A percentile compares a stretch with the other conserved stretches of the same genome.
phyloP scores from a whole-genome alignment of 805 yeast genomes.

The Ogataea polymorpha region DNA sequence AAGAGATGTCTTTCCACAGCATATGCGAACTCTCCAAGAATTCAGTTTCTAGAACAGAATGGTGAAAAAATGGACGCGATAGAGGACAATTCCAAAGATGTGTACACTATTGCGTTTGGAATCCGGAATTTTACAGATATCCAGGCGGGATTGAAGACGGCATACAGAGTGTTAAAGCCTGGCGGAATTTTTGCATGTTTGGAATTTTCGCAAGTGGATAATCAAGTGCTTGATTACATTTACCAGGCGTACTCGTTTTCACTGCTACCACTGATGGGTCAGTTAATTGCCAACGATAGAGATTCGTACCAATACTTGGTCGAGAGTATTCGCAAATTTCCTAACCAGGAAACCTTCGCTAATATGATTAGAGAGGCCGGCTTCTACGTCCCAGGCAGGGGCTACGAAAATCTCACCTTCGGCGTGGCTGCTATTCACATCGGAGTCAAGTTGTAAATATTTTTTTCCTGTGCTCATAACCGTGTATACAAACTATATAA shows the following conservation, averaged over 20 bases:
- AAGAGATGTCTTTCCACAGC: conserved; percentile 57
- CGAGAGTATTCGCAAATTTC: conserved; percentile 89
- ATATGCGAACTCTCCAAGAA: conserved; percentile 68
- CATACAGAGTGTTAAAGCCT: conserved; percentile 91
- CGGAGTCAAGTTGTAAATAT: conserved; percentile 74
- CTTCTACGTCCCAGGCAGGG: conserved; percentile 82
- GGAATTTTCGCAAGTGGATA: conserved; percentile 90
- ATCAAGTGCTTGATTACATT: conserved; percentile 65
- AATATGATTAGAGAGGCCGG: conserved; percentile 94
- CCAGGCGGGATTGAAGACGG: conserved; percentile 92
- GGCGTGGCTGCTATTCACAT: conserved; percentile 96
- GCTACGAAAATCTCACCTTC: conserved; percentile 90
- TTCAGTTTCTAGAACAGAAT: conserved; percentile 82
- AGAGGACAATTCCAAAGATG: conserved; percentile 84
- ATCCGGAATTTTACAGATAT: conserved; percentile 94
- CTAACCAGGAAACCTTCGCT: conserved; percentile 87
- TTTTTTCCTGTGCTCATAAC: conserved; percentile 5
- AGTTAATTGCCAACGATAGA: conserved; percentile 89
- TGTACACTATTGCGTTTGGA: conserved; percentile 96
- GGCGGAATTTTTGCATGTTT: conserved; percentile 97
- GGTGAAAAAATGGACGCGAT: conserved; percentile 87
- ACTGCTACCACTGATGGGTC: conserved; percentile 90
- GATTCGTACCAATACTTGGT: conserved; percentile 96
- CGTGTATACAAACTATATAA: conserved; percentile 1
- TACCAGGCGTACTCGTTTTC: conserved; percentile 90